Percentiles rank a stretch among this genome's conserved stretches.
These are phyloP conservation scores for Pichia pseudocactophila DNA, from an alignment of 805 yeast species.

Conservation along the genomic window DNA sequence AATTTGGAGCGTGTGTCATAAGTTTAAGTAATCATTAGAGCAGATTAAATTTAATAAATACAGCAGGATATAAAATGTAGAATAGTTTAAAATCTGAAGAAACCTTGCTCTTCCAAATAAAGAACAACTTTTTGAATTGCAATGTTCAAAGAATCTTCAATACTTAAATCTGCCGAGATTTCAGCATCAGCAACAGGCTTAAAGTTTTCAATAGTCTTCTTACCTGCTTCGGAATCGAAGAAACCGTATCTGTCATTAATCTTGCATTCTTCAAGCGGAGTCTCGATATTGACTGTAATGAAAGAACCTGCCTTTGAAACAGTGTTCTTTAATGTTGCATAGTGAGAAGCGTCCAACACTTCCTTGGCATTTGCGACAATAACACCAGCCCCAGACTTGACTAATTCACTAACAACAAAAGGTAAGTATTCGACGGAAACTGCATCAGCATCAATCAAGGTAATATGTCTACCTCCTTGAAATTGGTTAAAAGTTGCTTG, in stretches of 20 bases:
- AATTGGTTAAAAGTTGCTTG: slow-evolving; percentile 87
- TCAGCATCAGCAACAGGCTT: slow-evolving; percentile 46
- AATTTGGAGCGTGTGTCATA: not conserved
- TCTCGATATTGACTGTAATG: slow-evolving; percentile 42
- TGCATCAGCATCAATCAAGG: slow-evolving; percentile 36
- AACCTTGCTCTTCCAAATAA: slow-evolving; percentile 75
- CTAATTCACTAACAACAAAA: slow-evolving; percentile 64
- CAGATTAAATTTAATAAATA: not conserved
- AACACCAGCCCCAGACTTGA: slow-evolving; percentile 88
- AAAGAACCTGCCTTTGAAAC: slow-evolving; percentile 44
- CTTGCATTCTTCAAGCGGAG: slow-evolving; percentile 38
- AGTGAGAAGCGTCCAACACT: slow-evolving; percentile 37
- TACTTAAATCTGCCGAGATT: slow-evolving; percentile 41
- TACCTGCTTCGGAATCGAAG: slow-evolving; percentile 36
- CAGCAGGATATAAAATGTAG: not conserved
- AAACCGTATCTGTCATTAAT: slow-evolving; percentile 43
- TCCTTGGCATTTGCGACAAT: slow-evolving; percentile 47
- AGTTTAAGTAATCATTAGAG: not conserved
- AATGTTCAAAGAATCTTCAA: slow-evolving; percentile 50
- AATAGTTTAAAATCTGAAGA: slow-evolving; percentile 44
- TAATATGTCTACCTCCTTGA: slow-evolving; percentile 73
- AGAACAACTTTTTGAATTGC: slow-evolving; percentile 68
- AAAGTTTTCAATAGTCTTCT: slow-evolving; percentile 34
- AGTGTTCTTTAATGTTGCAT: slow-evolving; percentile 33
- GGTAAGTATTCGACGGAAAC: slow-evolving; percentile 36